Base-by-base conservation (phyloP, 169 alveolate genomes). In the Plasmodium vinckei region DNA sequence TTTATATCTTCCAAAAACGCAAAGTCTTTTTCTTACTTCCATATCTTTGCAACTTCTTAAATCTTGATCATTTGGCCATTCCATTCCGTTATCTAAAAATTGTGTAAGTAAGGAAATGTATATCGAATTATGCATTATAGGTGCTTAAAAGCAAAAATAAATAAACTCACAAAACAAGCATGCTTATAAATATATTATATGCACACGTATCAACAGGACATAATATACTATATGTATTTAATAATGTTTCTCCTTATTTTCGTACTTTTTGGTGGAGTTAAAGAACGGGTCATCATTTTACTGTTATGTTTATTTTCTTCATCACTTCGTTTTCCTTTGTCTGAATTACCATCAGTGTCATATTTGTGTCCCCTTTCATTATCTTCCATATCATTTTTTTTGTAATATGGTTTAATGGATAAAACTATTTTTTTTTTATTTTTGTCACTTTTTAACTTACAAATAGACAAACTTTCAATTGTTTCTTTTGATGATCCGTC, bases 1-100 rank as follows among this genome's bases (percentile, higher is more conserved):
- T 23, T 75, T 75, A 75, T 75, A 63, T 47, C 88, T 63, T 13
- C 88, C 88, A 56, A 75, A 75, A 25, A 75, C 88, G 49, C 88
- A 75, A 10, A 75, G 44, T 33, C 19, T 46, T 63, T 53, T 75
- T 44, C 88, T 64, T 23, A 75, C 9, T 27, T 75, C 88, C 17
- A 63, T 19, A 64, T 75, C 56, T 21, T 56, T 63, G 56, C 88
- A 75, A 44, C 51, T 75, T 21, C 77, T 63, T 63, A 75, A 54
- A 33, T 75, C 88, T 5, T 23, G 67, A n/a, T 75, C 46, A 15
- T 9, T 33, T 47, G 88, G 88, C 88, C 88, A 75, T 23, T 75
- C 88, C 47, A 75, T 27, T 47, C 88, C 88, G n/a, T 75, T 27
- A 47, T 63, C 88, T 73, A 63, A 42, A 9, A 42, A 9, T 39